phyloP scores from a whole-genome alignment of 192 early-diverging fungal genomes.

The Chytriomyces hyalinus region DNA sequence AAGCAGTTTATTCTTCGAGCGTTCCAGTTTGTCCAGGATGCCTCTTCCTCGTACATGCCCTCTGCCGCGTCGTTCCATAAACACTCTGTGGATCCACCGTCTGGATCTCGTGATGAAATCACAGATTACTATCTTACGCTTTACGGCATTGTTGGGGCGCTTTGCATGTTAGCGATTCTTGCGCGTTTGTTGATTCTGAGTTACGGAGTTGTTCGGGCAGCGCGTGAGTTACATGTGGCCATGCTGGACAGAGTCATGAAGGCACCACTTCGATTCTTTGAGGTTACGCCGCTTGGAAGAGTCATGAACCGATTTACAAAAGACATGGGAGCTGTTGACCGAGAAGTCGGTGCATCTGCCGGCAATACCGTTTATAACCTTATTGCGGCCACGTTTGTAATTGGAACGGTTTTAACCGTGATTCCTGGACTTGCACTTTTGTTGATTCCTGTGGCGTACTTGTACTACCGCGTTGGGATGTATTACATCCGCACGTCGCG shows the following conservation, averaged over 20 bases:
- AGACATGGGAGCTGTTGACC: slow-evolving; percentile 45
- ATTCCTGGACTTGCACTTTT: not conserved
- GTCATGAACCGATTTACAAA: slow-evolving; percentile 73
- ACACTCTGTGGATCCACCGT: not conserved
- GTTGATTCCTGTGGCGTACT: slow-evolving; percentile 22
- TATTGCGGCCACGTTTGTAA: slow-evolving; percentile 6
- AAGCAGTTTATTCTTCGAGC: not conserved
- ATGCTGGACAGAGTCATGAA: slow-evolving; percentile 32
- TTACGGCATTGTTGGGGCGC: slow-evolving; percentile 1
- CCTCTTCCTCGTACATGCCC: not conserved
- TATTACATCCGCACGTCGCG: slow-evolving; percentile 39
- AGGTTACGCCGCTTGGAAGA: slow-evolving; percentile 78
- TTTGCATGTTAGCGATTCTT: slow-evolving; percentile 6
- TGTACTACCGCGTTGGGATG: slow-evolving; percentile 23
- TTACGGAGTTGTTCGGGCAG: slow-evolving; percentile 21
- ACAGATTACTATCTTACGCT: slow-evolving; percentile 18
- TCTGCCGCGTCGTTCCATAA: not conserved
- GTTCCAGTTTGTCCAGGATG: not conserved
- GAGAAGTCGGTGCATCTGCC: slow-evolving; percentile 20
- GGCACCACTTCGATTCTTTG: slow-evolving; percentile 86
- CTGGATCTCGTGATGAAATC: not conserved
- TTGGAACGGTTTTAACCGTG: not conserved
- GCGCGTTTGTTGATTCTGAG: slow-evolving; percentile 28
- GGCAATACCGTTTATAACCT: slow-evolving; percentile 27
- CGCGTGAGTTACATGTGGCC: slow-evolving; percentile 19